Percentiles rank a stretch among this genome's conserved stretches.
phyloP scores from a whole-genome alignment of 1,284 basidiomycete species.

The Pseudozyma thailandica region DNA sequence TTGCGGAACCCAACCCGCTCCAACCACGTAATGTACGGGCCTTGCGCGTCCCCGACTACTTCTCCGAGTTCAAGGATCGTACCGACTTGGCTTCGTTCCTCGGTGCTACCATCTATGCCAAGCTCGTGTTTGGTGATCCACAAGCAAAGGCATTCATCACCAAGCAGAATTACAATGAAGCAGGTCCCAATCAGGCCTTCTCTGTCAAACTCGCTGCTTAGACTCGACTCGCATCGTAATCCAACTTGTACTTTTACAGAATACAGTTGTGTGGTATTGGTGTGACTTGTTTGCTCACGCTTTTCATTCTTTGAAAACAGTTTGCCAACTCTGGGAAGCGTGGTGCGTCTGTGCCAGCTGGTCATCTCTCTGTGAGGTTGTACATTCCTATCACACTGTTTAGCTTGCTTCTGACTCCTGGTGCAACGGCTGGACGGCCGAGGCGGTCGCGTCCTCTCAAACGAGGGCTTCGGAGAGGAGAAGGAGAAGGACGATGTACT shows the following conservation, averaged over 20 bases:
- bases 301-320: too few species aligned
- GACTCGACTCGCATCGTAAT: background rate
- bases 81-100: slow-evolving; percentile 64
- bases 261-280: too few species aligned
- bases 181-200: slow-evolving; percentile 53
- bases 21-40: slow-evolving; percentile 62
- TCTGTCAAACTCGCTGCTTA: slow-evolving; percentile 37
- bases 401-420: too few species aligned
- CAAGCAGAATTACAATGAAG: slow-evolving; percentile 65
- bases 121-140: slow-evolving; percentile 63
- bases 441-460: too few species aligned
- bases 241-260: background rate
- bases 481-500: too few species aligned
- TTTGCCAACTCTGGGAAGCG: too few species aligned
- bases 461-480: too few species aligned
- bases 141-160: slow-evolving; percentile 60
- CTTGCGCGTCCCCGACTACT: slow-evolving; percentile 65
- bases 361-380: too few species aligned
- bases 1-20: slow-evolving; percentile 56
- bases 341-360: too few species aligned
- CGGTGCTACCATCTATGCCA: slow-evolving; percentile 66
- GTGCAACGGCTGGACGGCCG: too few species aligned
- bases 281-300: too few species aligned
- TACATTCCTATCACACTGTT: too few species aligned
- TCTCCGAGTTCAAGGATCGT: slow-evolving; percentile 66